phyloP scores from a whole-genome alignment of 495 filamentous ascomycete species.

The Coniosporium apollinis region DNA sequence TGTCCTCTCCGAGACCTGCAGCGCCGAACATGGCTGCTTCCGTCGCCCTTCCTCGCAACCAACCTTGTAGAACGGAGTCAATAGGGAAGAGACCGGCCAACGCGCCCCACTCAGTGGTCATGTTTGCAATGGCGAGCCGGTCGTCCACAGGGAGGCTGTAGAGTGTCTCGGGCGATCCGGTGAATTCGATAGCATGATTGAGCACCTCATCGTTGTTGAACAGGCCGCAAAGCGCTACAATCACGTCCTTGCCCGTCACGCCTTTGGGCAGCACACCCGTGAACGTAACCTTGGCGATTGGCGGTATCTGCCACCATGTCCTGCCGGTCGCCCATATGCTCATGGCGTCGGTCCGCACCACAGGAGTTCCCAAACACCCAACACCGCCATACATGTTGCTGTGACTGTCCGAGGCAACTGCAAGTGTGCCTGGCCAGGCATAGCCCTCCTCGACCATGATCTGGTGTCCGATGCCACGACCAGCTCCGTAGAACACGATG shows the following conservation, averaged over 20 bases:
- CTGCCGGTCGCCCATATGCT: slow-evolving; percentile 71
- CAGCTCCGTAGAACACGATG: slow-evolving; percentile 71
- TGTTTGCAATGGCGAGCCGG: slow-evolving; percentile 75
- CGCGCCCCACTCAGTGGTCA: slow-evolving; percentile 94
- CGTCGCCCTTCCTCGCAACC: slow-evolving; percentile 65
- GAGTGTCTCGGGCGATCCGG: slow-evolving; percentile 64
- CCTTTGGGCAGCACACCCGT: slow-evolving; percentile 58
- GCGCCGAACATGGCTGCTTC: slow-evolving; percentile 38
- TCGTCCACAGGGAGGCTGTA: slow-evolving; percentile 57
- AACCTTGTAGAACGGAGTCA: slow-evolving; percentile 52
- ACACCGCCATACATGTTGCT: slow-evolving; percentile 87
- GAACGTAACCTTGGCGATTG: slow-evolving; percentile 64
- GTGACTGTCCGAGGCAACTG: slow-evolving; percentile 71
- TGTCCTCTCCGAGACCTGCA: slow-evolving; percentile 20
- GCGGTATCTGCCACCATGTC: slow-evolving; percentile 86
- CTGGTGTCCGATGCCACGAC: slow-evolving; percentile 75
- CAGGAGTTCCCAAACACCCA: slow-evolving; percentile 56
- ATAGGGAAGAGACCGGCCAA: slow-evolving; percentile 72
- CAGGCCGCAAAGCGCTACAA: slow-evolving; percentile 72
- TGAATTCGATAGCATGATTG: slow-evolving; percentile 87
- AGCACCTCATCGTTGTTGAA: slow-evolving; percentile 84
- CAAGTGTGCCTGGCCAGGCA: slow-evolving; percentile 67
- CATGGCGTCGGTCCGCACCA: slow-evolving; percentile 78
- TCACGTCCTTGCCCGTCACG: slow-evolving; percentile 91
- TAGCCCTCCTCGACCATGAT: slow-evolving; percentile 79